phyloP scores from a whole-genome alignment of 352 stramenopile genomes.

The Pythium rishiriense region DNA sequence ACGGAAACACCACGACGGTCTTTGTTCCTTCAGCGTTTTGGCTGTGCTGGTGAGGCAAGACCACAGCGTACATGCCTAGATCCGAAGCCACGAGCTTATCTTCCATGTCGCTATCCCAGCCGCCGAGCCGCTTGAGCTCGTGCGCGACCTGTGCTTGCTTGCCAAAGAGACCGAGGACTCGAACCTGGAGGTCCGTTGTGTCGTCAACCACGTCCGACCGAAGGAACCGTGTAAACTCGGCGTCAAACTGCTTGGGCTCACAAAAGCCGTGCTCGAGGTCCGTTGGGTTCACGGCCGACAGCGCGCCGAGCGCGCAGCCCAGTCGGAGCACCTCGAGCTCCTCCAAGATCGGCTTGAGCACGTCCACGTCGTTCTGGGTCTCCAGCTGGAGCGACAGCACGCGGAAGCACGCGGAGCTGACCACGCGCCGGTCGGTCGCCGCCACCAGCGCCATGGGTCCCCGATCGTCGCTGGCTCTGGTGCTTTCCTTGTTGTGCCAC shows the following conservation, averaged over 20 bases:
- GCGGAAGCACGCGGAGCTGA: slow-evolving; percentile 38
- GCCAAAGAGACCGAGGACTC: slow-evolving; percentile 55
- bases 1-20: slow-evolving; percentile 60
- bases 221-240: slow-evolving; percentile 59
- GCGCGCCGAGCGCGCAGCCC: slow-evolving; percentile 49
- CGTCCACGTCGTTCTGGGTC: slow-evolving; percentile 63
- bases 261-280: slow-evolving; percentile 57
- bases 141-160: slow-evolving; percentile 54
- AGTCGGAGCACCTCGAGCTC: slow-evolving; percentile 75
- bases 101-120: slow-evolving; percentile 49
- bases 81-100: slow-evolving; percentile 35
- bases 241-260: slow-evolving; percentile 52
- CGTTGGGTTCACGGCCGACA: slow-evolving; percentile 40
- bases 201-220: slow-evolving; percentile 45
- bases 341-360: slow-evolving; percentile 66
- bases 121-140: slow-evolving; percentile 37
- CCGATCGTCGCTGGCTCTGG: too few species aligned
- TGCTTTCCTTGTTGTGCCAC: too few species aligned
- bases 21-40: background rate
- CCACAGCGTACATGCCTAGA: slow-evolving; percentile 54
- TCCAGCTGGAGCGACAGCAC: slow-evolving; percentile 52
- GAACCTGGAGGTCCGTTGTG: slow-evolving; percentile 13
- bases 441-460: too few species aligned
- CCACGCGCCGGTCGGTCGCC: slow-evolving; percentile 5
- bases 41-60: slow-evolving; percentile 31